Evolutionary conservation across 2,329 filamentous ascomycete species (phyloP), one percentile per base, ranked within the genome.

Genomic region (Mycosphaerella sp.): DNA sequence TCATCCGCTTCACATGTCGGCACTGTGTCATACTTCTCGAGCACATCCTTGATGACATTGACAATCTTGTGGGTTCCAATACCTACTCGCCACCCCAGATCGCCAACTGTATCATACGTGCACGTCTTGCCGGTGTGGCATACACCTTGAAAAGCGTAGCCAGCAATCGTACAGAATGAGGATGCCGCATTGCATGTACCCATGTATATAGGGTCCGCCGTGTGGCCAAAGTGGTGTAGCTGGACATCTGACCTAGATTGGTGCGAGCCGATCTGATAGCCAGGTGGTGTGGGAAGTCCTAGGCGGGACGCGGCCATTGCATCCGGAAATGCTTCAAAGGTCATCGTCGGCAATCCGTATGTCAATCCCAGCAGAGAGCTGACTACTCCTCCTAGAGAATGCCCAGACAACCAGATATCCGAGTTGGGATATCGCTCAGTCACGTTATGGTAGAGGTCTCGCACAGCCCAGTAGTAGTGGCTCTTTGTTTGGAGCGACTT

Each of bases 181-280:
- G 88, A 90, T 2, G 88, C 89, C 32, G 87, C 88, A 65, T 95
- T 96, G 73, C 93, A 97, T 0, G 85, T 88, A 32, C 93, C 93
- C 74, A 96, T 91, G 66, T 86, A 98, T 34, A 98, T 84, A 0
- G 93, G 93, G 70, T 98, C 93, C 0, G 93, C 93, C 0, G 90
- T 97, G 66, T 97, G 91, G 3, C 93, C 93, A 68, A 96, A 92
- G 70, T 98, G 93, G 67, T 84, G 95, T 0, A 87, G 79, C 10
- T 89, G 91, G 0, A 89, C 95, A 64, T 83, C 80, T 55, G 81
- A 73, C 41, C 89, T 78, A 38, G 80, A 78, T 65, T 95, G 89
- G 31, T 89, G 32, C 8, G 81, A 77, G 41, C 80, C 77, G 23
- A 89, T 80, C 64, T 91, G 80, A 44, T 85, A 78, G 23, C 87